Conservation (phyloP, 176 grass and related monocot genomes). For the Tuctoria greenei region DNA sequence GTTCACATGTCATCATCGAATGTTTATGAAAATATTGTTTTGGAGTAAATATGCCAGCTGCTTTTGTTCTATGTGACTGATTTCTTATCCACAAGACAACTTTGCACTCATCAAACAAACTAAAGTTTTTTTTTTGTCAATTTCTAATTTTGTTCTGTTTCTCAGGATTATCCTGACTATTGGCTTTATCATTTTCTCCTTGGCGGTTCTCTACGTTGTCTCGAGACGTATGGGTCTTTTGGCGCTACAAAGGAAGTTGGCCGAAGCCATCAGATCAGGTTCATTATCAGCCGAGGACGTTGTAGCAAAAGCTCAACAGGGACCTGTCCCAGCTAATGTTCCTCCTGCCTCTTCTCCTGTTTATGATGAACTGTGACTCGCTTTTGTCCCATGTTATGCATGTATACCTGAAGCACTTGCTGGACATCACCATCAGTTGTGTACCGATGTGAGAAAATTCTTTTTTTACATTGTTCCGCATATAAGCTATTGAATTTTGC, state of each 20-base stretch:
- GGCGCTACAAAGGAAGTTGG: conserved; percentile 77
- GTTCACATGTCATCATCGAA: not conserved
- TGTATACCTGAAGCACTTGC: not conserved
- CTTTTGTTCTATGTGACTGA: not conserved
- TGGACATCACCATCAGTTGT: not conserved
- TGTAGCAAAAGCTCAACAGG: conserved; percentile 34
- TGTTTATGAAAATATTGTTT: not conserved
- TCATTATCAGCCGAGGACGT: conserved; percentile 55
- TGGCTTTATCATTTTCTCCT: conserved; percentile 71
- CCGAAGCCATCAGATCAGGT: conserved; percentile 74
- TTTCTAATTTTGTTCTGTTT: conserved; percentile 31
- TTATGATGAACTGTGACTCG: conserved; percentile 65
- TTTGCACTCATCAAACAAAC: not conserved
- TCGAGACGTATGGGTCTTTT: conserved; percentile 68
- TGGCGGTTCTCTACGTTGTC: conserved; percentile 59
- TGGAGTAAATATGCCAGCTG: not conserved
- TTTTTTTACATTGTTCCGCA: not conserved
- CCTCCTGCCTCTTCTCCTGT: conserved; percentile 7
- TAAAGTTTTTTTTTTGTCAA: not conserved
- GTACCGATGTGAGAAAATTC: not conserved
- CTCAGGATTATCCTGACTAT: conserved; percentile 64
- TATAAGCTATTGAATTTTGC: not conserved
- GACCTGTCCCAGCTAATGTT: conserved; percentile 10
- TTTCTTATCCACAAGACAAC: not conserved
- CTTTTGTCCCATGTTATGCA: not conserved